Conservation (phyloP, 2,329 filamentous ascomycete species). For the Penicillium sp. region DNA sequence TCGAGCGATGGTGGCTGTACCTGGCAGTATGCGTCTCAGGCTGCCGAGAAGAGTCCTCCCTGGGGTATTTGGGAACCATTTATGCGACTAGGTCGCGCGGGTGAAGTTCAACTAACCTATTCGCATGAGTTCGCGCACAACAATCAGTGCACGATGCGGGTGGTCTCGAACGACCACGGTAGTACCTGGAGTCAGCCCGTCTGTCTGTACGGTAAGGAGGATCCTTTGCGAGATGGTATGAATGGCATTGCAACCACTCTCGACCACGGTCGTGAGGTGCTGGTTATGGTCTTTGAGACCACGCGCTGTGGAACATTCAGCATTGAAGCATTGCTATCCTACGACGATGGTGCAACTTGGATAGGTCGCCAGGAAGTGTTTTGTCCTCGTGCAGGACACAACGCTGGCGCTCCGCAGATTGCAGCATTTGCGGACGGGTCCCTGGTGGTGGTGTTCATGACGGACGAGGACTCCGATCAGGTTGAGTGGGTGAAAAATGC, state of each 20-base stretch:
- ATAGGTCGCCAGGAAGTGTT: conserved; percentile 39
- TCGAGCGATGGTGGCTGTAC: conserved; percentile 40
- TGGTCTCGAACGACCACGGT: conserved; percentile 41
- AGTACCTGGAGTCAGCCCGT: conserved; percentile 40
- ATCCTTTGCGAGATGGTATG: conserved; percentile 37
- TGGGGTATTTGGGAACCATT: conserved; percentile 48
- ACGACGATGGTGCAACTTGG: conserved; percentile 41
- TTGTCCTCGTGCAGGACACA: conserved; percentile 33
- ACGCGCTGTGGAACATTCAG: conserved; percentile 39
- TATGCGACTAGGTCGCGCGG: conserved; percentile 36
- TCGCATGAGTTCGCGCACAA: conserved; percentile 43
- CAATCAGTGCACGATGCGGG: conserved; percentile 48
- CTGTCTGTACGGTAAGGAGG: conserved; percentile 38
- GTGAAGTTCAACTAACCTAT: conserved; percentile 43
- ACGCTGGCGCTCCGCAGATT: conserved; percentile 45
- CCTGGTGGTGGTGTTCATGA: conserved; percentile 44
- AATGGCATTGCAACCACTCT: conserved; percentile 37
- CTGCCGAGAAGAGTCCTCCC: conserved; percentile 35
- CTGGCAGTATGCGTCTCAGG: conserved; percentile 44
- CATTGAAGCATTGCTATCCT: conserved; percentile 43
- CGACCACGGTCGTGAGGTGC: conserved; percentile 31
- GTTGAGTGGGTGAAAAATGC: conserved; percentile 39
- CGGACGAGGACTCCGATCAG: conserved; percentile 38
- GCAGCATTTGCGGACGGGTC: conserved; percentile 36
- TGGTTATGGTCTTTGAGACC: conserved; percentile 46